Base-by-base conservation (phyloP, 306 rosid genomes). In the Purshia tridentata region DNA sequence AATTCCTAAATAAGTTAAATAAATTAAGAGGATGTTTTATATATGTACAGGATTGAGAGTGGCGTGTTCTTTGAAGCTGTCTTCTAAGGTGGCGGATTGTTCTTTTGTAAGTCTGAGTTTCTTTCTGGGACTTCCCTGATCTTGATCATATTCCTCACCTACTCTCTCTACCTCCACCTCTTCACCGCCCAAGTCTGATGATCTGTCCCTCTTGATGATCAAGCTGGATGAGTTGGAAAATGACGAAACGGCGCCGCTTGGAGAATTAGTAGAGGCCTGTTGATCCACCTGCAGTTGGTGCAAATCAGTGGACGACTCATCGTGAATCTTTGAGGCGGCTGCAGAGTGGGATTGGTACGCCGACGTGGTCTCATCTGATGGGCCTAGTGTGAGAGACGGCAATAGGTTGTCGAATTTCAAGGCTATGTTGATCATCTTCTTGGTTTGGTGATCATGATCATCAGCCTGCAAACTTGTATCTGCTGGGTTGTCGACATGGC, bases 101-200 rank as follows among this genome's bases (percentile, higher is more conserved):
- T 91, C 54, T 83, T 89, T 89, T 19, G 90, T 85, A 65, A 94
- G 92, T 80, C 97, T 83, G 20, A 94, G 96, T 79, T 94, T 94
- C 88, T 94, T 94, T 74, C 90, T 84, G 4, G 88, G 81, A 77
- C 80, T 79, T 66, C 83, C 86, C 46, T 79, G 81, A 63, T 75
- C 79, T 23, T 66, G 71, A 16, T 61, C 80, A 48, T 62, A 77
- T 20, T 81, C 89, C 13, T 89, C 88, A 13, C 75, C 86, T 45
- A 50, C 47, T 57, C 69, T 80, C 56, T 87, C 79, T 18, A 9
- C 19, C 73, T 77, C 85, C 0, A 15, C 35, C 19, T 73, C 79
- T 46, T 76, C 74, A 7, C 59, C 82, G 6, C 73, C 79, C 10
- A 11, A 39, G 4, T 84, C 89, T 85, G 35, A 29, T 29, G 35